These are phyloP conservation scores for Albugo laibachii DNA, from an alignment of 352 stramenopile species.

Conservation along the genomic window DNA sequence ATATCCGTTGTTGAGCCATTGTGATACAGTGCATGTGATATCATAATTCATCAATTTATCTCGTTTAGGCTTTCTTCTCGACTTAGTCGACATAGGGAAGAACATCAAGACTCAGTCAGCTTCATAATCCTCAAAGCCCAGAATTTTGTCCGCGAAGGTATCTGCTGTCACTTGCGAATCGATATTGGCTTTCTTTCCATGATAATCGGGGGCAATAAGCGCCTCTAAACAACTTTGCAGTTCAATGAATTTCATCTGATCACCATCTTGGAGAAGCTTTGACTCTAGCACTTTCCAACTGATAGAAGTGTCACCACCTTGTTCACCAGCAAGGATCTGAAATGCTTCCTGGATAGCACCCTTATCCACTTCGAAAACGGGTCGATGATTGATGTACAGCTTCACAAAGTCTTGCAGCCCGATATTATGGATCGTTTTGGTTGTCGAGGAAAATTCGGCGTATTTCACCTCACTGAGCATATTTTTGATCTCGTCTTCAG, in stretches of 20 bases:
- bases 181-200: constrained; percentile 1
- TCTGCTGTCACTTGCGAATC: background rate
- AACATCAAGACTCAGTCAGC: background rate
- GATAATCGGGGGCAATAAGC: constrained; percentile 26
- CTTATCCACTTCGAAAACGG: constrained; percentile 73
- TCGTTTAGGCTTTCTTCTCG: too few species aligned
- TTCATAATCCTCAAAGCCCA: constrained; percentile 80
- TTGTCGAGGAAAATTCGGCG: constrained; percentile 54
- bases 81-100: too few species aligned
- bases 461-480: constrained; percentile 79
- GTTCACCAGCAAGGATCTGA: constrained; percentile 13
- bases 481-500: constrained; percentile 78
- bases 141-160: constrained; percentile 63
- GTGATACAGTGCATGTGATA: too few species aligned
- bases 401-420: constrained; percentile 64
- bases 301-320: constrained; percentile 9
- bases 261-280: constrained; percentile 38
- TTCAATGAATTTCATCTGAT: constrained; percentile 67
- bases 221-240: constrained; percentile 57
- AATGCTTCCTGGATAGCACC: constrained; percentile 65
- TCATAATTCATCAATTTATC: too few species aligned
- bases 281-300: constrained; percentile 47
- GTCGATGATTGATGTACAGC: constrained; percentile 86
- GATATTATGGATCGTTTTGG: constrained; percentile 41
- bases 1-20: too few species aligned